phyloP scores from a whole-genome alignment of 78 protist species.

The Anaeramoeba flamelloides region DNA sequence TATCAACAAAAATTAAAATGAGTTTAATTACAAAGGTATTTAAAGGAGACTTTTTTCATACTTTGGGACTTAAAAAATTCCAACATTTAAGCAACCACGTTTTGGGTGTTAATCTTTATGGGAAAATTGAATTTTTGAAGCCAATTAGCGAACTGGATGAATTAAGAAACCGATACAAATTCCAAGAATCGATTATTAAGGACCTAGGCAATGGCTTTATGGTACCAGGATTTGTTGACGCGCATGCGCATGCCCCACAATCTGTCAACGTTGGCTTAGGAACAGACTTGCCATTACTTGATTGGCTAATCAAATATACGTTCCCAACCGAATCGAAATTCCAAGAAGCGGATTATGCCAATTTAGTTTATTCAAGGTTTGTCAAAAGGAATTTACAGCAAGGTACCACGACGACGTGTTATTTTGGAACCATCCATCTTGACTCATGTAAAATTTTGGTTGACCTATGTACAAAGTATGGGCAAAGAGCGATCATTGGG shows the following conservation, averaged over 20 bases:
- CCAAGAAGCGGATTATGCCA: slow-evolving; percentile 41
- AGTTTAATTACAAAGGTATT: no score
- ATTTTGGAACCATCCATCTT: slow-evolving; percentile 62
- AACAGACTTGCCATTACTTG: slow-evolving; percentile 46
- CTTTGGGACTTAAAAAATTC: no score
- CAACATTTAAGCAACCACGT: no score
- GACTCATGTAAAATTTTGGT: slow-evolving; percentile 38
- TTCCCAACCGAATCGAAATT: slow-evolving; percentile 50
- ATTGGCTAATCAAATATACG: slow-evolving; percentile 74
- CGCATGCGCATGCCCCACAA: slow-evolving; percentile 77
- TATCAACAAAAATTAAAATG: no score
- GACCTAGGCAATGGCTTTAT: no score
- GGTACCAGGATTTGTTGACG: slow-evolving; percentile 67
- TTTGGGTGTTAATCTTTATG: no score
- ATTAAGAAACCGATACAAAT: no score
- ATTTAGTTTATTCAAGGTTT: slow-evolving; percentile 26
- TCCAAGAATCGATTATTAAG: no score
- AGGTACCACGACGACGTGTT: slow-evolving; percentile 47
- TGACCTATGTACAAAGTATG: slow-evolving; percentile 11
- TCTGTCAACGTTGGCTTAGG: slow-evolving; percentile 51
- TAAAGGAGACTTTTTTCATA: no score
- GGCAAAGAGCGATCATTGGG: slow-evolving; percentile 70
- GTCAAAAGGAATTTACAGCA: slow-evolving; percentile 25
- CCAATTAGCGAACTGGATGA: no score
- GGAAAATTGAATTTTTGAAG: no score